Conservation (phyloP, 2,329 filamentous ascomycete species). For the Dactylellina parvicollis region DNA sequence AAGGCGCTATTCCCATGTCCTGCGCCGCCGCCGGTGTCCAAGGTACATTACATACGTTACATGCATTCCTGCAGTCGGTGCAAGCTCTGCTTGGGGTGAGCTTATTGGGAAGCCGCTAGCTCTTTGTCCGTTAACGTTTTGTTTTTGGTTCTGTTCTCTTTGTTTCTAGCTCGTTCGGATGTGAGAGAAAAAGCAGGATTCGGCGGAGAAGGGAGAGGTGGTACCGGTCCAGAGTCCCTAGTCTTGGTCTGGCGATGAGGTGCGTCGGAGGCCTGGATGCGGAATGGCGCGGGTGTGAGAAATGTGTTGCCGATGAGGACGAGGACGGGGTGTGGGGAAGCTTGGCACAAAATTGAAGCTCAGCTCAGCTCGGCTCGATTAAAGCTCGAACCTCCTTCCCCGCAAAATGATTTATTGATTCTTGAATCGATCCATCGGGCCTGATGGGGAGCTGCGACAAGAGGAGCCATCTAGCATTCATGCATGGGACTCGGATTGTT, state of each 20-base stretch:
- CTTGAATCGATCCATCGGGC: too few species aligned
- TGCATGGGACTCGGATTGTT: not conserved
- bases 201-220: not conserved
- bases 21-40: too few species aligned
- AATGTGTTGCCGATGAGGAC: slow-evolving; percentile 30
- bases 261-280: not conserved
- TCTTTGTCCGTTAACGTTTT: not conserved
- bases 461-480: not conserved
- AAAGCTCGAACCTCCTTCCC: not conserved
- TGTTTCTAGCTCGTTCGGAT: not conserved
- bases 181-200: slow-evolving; percentile 6
- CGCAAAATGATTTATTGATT: too few species aligned
- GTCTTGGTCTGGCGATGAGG: slow-evolving; percentile 9
- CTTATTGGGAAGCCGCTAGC: not conserved
- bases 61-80: not conserved
- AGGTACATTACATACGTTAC: not conserved
- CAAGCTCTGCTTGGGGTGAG: not conserved
- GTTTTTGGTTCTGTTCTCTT: not conserved
- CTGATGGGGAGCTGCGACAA: not conserved
- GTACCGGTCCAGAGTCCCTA: not conserved
- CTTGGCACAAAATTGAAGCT: too few species aligned
- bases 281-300: not conserved
- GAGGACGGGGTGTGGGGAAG: slow-evolving; percentile 28
- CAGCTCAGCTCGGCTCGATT: too few species aligned
- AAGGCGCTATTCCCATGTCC: not conserved